These are phyloP conservation scores for Trichoderma pleuroti DNA, from an alignment of 2,329 filamentous ascomycete genomes.

Conservation along the genomic window DNA sequence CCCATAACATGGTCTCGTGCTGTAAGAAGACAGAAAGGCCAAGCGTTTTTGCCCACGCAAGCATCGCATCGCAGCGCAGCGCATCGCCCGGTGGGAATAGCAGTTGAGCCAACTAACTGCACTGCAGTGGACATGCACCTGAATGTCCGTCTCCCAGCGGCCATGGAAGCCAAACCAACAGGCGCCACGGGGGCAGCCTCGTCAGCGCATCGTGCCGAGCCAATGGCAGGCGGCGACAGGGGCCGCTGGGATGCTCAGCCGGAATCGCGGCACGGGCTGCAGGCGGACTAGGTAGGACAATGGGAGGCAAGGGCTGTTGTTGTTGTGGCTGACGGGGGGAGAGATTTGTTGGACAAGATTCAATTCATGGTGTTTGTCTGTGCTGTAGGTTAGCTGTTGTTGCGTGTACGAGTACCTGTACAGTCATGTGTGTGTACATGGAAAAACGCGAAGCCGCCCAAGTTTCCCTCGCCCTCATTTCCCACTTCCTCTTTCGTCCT, in stretches of 20 bases:
- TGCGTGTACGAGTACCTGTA: neutral
- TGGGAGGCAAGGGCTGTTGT: neutral
- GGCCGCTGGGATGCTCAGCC: neutral
- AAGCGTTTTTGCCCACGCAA: neutral
- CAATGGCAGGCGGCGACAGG: conserved; percentile 1
- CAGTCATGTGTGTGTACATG: neutral
- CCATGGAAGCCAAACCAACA: too few relatives aligned
- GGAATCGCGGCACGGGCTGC: conserved; percentile 3
- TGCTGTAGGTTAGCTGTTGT: neutral
- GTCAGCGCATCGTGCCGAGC: conserved; percentile 17
- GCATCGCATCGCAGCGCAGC: neutral
- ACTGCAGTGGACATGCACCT: too few relatives aligned
- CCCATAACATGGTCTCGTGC: neutral
- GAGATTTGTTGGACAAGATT: neutral
- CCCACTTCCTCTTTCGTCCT: conserved; percentile 5
- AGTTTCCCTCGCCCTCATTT: neutral
- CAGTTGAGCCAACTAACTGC: too few relatives aligned
- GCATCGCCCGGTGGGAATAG: too few relatives aligned
- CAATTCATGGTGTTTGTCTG: neutral
- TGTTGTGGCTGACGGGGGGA: neutral
- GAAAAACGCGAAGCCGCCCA: neutral
- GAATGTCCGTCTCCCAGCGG: too few relatives aligned
- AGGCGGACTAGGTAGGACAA: neutral
- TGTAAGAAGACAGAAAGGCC: neutral
- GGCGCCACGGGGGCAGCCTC: conserved; percentile 8